Base-by-base conservation (phyloP, 176 grass and related monocot species). In the Eleusine coracana region DNA sequence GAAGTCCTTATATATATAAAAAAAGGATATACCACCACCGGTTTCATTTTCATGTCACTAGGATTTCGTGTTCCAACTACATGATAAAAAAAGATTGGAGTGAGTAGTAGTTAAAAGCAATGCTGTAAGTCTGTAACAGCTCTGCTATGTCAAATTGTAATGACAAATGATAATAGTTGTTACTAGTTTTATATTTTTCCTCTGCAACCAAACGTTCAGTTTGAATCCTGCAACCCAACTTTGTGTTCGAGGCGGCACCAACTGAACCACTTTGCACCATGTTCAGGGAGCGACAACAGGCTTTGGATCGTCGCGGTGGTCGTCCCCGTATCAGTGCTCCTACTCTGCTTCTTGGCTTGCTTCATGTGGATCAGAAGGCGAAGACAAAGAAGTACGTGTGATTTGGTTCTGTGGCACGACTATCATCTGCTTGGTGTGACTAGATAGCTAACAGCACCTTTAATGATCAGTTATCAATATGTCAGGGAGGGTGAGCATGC, bases 351-450 rank as follows among this genome's bases (percentile, higher is more conserved):
- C 61, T 6, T 83, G 29, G 88, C 74, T 1, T 90, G 88, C 7
- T 78, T 90, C 79, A n/a, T 90, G 0, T 90, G 88, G 88, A 78
- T 86, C 68, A 79, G 88, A 17, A 90, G 17, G 50, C 79, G 84
- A 23, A 74, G 74, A 68, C 86, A 74, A 38, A 86, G 88, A 86
- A 79, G 88, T 82, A 68, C 0, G 3, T 5, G 29, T 25, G 31
- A 21, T 1, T 36, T 17, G 16, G 8, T 17, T 59, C 5, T 17
- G n/a, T 58, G 18, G 27, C 38, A 41, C 2, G 5, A 66, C 31
- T 36, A 16, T 10, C 10, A 63, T 12, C 60, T 63, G 3, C 0
- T 63, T 28, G 0, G 25, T 28, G 23, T 13, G 23, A 5, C 44
- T 73, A 31, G 44, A 42, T 54, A 41, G 36, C 40, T 82, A 55